A percentile compares a stretch with the other conserved stretches of the same genome.
Conservation (phyloP, 805 yeast genomes). For the Ogataea thermomethanolica region DNA sequence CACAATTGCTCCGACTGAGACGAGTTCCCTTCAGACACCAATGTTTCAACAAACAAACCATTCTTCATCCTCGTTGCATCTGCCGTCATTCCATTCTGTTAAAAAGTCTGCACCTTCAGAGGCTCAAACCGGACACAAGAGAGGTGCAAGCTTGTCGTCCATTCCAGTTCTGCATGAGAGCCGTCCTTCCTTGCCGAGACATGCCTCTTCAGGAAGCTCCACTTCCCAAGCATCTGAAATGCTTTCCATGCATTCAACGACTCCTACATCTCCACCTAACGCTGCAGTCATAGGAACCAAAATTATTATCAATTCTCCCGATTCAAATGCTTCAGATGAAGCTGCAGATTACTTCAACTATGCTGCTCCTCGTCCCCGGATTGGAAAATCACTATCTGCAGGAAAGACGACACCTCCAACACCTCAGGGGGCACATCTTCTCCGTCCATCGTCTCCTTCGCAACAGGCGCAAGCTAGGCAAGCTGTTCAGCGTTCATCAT, state of each 20-base stretch:
- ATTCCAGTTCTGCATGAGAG: constrained; percentile 9
- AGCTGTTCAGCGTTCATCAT: constrained; percentile 10
- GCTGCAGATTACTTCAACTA: constrained; percentile 28
- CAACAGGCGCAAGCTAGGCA: constrained; percentile 14
- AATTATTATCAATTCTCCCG: constrained; percentile 18
- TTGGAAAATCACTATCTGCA: constrained; percentile 13
- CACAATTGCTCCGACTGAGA: constrained; percentile 7
- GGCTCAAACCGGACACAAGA: constrained; percentile 9
- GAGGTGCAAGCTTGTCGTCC: constrained; percentile 15
- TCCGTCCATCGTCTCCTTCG: constrained; percentile 9
- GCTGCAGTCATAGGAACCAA: constrained; percentile 6
- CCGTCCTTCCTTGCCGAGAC: constrained; percentile 8
- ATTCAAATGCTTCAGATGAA: constrained; percentile 11
- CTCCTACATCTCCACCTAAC: constrained; percentile 18
- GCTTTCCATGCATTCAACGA: constrained; percentile 8
- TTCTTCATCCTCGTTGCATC: constrained; percentile 24
- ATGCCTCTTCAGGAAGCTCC: constrained; percentile 16
- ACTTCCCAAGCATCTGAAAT: constrained; percentile 15
- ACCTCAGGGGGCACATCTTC: constrained; percentile 4
- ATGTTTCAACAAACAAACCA: constrained; percentile 7
- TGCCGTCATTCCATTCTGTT: constrained; percentile 26
- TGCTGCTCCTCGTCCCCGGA: constrained; percentile 26
- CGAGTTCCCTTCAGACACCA: constrained; percentile 8
- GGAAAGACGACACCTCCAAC: constrained; percentile 7
- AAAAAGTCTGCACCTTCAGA: constrained; percentile 9